These are phyloP conservation scores for Vanilla planifolia DNA, from an alignment of 106 monocot genomes.

Conservation along the genomic window DNA sequence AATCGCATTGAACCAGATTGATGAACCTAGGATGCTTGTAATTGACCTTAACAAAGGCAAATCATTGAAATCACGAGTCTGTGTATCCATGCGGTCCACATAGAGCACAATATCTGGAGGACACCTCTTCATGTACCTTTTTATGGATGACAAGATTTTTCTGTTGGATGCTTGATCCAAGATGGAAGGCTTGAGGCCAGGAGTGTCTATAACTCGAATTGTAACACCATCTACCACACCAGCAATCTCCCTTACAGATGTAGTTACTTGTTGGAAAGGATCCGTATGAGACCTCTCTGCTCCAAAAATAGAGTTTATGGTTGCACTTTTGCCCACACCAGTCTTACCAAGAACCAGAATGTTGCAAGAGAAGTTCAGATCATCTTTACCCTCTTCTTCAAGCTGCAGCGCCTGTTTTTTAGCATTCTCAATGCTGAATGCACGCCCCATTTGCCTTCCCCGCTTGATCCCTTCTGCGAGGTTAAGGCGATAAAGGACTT, in stretches of 20 bases:
- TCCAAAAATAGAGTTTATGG: constrained; percentile 85
- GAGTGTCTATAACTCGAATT: constrained; percentile 72
- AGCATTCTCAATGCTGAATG: constrained; percentile 53
- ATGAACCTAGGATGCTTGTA: constrained; percentile 53
- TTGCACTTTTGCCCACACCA: constrained; percentile 92
- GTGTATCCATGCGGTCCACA: constrained; percentile 88
- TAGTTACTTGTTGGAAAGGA: constrained; percentile 58
- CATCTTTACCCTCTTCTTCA: constrained; percentile 50
- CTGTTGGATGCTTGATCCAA: constrained; percentile 73
- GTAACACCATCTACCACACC: constrained; percentile 76
- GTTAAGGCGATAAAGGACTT: constrained; percentile 77
- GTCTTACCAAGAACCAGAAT: constrained; percentile 83
- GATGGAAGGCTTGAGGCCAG: constrained; percentile 69
- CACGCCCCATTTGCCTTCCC: constrained; percentile 48
- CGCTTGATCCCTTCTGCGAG: constrained; percentile 79
- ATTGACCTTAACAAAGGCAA: constrained; percentile 70
- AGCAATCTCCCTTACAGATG: constrained; percentile 53
- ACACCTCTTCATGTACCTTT: constrained; percentile 69
- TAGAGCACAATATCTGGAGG: constrained; percentile 95
- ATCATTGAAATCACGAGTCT: constrained; percentile 84
- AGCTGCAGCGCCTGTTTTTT: constrained; percentile 64
- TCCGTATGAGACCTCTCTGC: constrained; percentile 48
- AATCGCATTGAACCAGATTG: constrained; percentile 93
- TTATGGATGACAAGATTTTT: constrained; percentile 60
- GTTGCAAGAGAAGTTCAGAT: constrained; percentile 72